Evolutionary conservation across 441 rosid species (phyloP).

Genomic region (Adansonia grandidieri): DNA sequence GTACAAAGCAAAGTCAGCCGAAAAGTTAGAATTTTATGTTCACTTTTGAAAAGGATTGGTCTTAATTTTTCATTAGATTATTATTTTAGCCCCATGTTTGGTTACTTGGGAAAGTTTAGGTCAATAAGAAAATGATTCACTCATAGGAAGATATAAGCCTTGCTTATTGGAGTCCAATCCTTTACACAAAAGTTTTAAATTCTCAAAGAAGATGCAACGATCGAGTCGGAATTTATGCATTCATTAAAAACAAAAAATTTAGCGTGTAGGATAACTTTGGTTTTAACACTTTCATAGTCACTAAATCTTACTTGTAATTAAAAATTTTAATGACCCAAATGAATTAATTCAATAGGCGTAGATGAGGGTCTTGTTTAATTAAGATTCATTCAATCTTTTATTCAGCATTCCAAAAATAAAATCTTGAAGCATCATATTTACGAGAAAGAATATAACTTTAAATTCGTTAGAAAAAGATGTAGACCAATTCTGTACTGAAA

Average conservation of each 20-base stretch:
- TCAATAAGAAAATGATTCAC: background rate
- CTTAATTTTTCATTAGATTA: background rate
- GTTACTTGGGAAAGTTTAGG: background rate
- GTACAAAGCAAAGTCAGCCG: constrained; percentile 19
- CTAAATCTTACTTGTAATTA: background rate
- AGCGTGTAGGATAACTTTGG: background rate
- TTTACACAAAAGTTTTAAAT: background rate
- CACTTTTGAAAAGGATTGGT: background rate
- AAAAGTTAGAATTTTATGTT: constrained; percentile 11
- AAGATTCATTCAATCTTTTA: no score
- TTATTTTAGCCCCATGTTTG: background rate
- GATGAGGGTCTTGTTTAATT: background rate
- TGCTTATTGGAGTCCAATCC: background rate
- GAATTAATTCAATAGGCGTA: no score
- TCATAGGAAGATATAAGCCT: background rate
- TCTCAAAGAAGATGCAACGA: background rate
- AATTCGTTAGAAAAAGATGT: no score
- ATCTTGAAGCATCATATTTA: no score
- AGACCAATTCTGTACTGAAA: no score
- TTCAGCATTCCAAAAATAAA: no score
- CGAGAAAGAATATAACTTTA: no score
- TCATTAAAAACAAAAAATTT: no score
- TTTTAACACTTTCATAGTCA: background rate
- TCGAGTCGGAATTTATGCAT: background rate
- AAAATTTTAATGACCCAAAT: no score